These are phyloP conservation scores for Nymphaea thermarum DNA, from an alignment of 164 flowering plant genomes.

Conservation along the genomic window DNA sequence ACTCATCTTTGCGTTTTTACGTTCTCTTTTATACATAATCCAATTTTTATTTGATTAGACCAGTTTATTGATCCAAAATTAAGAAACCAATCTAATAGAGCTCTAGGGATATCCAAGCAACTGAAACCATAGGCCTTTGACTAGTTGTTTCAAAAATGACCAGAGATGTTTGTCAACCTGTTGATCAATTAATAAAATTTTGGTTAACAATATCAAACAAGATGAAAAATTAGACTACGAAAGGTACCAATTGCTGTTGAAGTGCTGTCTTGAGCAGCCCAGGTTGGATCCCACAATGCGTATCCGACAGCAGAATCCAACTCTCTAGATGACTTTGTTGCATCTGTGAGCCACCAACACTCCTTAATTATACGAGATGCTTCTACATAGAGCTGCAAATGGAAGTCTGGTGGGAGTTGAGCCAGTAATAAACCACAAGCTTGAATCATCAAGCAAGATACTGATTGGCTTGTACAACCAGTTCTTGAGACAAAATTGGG, in stretches of 20 bases:
- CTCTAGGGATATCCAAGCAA: no score
- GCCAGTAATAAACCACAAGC: slow-evolving; percentile 93
- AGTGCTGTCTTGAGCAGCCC: slow-evolving; percentile 98
- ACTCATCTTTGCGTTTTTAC: no score
- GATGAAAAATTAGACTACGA: not conserved
- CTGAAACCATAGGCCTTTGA: no score
- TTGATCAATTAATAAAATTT: no score
- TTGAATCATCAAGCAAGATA: slow-evolving; percentile 89
- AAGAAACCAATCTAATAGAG: no score
- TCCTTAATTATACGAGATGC: slow-evolving; percentile 78
- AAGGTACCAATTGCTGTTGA: slow-evolving; percentile 85
- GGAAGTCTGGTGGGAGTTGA: slow-evolving; percentile 94
- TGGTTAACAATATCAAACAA: no score
- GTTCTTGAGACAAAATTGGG: slow-evolving; percentile 77
- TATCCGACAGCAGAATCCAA: slow-evolving; percentile 90
- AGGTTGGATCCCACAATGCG: slow-evolving; percentile 88
- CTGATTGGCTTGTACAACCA: slow-evolving; percentile 84
- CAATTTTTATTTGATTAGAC: no score
- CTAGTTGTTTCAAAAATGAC: no score
- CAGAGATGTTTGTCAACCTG: no score
- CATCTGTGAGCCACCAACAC: slow-evolving; percentile 94
- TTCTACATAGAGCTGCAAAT: slow-evolving; percentile 70
- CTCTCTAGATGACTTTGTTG: slow-evolving; percentile 60
- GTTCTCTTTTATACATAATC: no score
- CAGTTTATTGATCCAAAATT: no score